Evolutionary conservation across 148 eudicot genomes (phyloP).

Genomic region (Cornus suecica): DNA sequence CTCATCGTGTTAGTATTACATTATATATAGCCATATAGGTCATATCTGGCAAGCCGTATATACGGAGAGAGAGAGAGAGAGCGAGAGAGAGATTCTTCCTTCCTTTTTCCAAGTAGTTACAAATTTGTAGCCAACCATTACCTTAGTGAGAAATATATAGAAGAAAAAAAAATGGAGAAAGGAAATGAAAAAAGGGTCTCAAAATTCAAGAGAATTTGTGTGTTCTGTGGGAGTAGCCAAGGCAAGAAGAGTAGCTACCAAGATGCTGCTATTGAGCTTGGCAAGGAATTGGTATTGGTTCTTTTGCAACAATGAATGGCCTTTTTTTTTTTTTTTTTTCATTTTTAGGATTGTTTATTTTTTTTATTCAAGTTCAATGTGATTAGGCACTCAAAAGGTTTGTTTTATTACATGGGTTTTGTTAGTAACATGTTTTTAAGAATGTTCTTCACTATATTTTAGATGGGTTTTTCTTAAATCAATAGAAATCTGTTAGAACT

Average conservation of each 20-base stretch:
- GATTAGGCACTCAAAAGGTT: background rate
- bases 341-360: background rate
- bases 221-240: constrained; percentile 98
- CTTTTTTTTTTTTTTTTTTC: no score
- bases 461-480: constrained; percentile 7
- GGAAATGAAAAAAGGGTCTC: constrained; percentile 52
- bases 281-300: constrained; percentile 69
- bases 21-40: background rate
- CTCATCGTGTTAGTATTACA: background rate
- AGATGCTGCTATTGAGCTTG: constrained; percentile 97
- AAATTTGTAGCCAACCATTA: constrained; percentile 2
- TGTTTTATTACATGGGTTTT: constrained; percentile 14
- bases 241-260: constrained; percentile 94
- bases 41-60: constrained; percentile 1
- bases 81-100: constrained; percentile 1
- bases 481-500: background rate
- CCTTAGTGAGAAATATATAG: constrained; percentile 5
- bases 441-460: constrained; percentile 6
- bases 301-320: background rate
- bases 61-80: background rate
- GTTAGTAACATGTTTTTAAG: background rate
- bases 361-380: background rate
- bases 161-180: constrained; percentile 54
- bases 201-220: constrained; percentile 88
- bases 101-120: background rate